phyloP scores from a whole-genome alignment of 257 asterid species.

The Salvia splendens region DNA sequence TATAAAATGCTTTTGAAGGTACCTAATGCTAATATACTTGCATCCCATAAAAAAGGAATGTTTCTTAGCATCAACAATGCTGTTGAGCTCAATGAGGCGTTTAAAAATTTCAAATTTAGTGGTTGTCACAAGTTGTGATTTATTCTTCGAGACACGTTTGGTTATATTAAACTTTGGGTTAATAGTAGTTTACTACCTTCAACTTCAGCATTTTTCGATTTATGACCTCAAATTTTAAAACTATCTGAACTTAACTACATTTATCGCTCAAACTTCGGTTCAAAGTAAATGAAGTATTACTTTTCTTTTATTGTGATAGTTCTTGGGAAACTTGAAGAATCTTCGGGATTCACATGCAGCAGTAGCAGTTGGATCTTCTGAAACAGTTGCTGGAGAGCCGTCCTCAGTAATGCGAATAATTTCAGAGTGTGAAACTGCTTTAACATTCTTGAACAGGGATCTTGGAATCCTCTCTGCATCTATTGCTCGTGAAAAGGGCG shows the following conservation, averaged over 20 bases:
- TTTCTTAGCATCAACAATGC: constrained; percentile 23
- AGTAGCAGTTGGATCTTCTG: constrained; percentile 33
- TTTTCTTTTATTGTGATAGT: constrained; percentile 43
- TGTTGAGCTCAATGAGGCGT: constrained; percentile 9
- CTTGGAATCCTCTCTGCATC: constrained; percentile 92
- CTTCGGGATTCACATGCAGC: constrained; percentile 83
- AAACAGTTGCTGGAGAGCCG: constrained; percentile 85
- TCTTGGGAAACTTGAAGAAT: constrained; percentile 90
- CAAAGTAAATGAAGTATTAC: constrained; percentile 3
- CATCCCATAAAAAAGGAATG: constrained; percentile 8
- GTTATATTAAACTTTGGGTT: neutral
- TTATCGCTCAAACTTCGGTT: too few relatives aligned
- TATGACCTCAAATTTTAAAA: neutral
- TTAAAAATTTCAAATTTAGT: neutral
- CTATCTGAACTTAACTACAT: too few relatives aligned
- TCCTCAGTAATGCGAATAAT: constrained; percentile 86
- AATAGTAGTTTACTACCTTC: too few relatives aligned
- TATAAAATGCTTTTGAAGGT: constrained; percentile 98
- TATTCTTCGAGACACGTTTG: constrained; percentile 16
- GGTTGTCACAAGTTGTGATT: neutral
- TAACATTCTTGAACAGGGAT: constrained; percentile 85
- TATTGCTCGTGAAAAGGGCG: constrained; percentile 84
- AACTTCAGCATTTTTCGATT: too few relatives aligned
- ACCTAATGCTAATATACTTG: constrained; percentile 26
- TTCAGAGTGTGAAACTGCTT: constrained; percentile 84